phyloP scores from a whole-genome alignment of 176 grass and related monocot genomes.

The Zoysia japonica region DNA sequence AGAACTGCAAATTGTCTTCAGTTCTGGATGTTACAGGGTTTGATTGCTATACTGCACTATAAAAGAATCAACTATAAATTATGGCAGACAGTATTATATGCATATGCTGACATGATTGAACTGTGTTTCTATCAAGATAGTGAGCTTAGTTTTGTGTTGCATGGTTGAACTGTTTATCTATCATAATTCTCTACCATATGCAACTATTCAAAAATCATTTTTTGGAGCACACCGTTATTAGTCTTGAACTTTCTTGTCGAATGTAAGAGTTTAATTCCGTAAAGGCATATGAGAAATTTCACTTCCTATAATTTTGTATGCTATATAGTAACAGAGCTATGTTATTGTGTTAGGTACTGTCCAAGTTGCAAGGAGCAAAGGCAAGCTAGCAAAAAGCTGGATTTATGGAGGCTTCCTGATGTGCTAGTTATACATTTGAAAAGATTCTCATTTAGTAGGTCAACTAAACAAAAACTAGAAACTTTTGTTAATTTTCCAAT shows the following conservation, averaged over 20 bases:
- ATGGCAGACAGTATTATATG: background rate
- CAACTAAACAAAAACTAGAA: constrained; percentile 93
- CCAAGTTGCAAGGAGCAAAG: constrained; percentile 96
- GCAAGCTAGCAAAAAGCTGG: constrained; percentile 99
- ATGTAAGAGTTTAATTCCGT: background rate
- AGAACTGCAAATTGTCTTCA: background rate
- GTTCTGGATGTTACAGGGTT: background rate
- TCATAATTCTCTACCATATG: constrained; percentile 2
- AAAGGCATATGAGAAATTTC: constrained; percentile 23
- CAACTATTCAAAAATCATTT: background rate
- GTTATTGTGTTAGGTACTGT: constrained; percentile 73
- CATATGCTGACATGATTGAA: constrained; percentile 20
- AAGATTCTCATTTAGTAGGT: constrained; percentile 94
- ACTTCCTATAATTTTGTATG: constrained; percentile 23
- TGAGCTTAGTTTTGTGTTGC: background rate
- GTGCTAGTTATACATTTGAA: constrained; percentile 98
- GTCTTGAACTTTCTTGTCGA: background rate
- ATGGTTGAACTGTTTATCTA: constrained; percentile 9
- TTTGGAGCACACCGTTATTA: background rate
- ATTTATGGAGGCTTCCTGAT: constrained; percentile 97
- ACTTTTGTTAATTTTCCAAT: constrained; percentile 96
- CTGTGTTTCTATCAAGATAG: background rate
- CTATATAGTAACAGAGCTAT: constrained; percentile 29
- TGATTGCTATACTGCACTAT: background rate
- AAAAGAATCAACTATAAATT: background rate